A percentile compares a stretch with the other conserved stretches of the same genome.
Evolutionary conservation across 306 rosid species (phyloP).

Genomic region (Vicia faba): DNA sequence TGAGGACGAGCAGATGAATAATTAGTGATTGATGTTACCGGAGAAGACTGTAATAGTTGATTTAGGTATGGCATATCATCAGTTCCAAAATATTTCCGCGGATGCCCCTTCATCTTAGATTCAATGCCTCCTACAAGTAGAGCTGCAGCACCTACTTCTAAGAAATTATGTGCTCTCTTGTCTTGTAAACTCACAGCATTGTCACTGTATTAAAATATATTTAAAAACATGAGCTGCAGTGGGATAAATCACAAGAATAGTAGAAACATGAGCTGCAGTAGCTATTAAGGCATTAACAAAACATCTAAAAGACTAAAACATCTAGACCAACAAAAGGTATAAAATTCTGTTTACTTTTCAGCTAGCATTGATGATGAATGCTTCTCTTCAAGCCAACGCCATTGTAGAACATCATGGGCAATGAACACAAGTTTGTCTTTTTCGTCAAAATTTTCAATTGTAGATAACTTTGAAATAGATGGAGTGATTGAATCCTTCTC

Average conservation of each 20-base stretch:
- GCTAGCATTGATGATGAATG: constrained; percentile 56
- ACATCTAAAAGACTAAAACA: too few relatives aligned
- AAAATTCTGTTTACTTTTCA: constrained; percentile 55
- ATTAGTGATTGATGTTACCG: constrained; percentile 77
- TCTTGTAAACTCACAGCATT: too few relatives aligned
- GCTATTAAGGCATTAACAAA: too few relatives aligned
- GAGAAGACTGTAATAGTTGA: constrained; percentile 87
- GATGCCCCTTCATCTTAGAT: constrained; percentile 85
- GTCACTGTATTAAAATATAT: constrained; percentile 38
- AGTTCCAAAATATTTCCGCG: constrained; percentile 92
- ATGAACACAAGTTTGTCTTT: constrained; percentile 64
- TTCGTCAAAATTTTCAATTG: constrained; percentile 63
- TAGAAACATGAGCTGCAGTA: too few relatives aligned
- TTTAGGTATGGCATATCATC: constrained; percentile 96
- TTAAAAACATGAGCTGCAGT: constrained; percentile 29
- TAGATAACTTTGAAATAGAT: constrained; percentile 70
- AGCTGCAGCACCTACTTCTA: constrained; percentile 98
- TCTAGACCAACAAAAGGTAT: too few relatives aligned
- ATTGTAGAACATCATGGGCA: constrained; percentile 79
- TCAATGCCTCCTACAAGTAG: constrained; percentile 84
- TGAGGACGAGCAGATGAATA: constrained; percentile 80
- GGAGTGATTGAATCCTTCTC: constrained; percentile 57
- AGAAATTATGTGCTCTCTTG: constrained; percentile 64
- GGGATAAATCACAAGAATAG: too few relatives aligned
- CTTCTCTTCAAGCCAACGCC: constrained; percentile 91